Percentiles rank a stretch among this genome's conserved stretches.
Evolutionary conservation across 2,329 filamentous ascomycete genomes (phyloP).

Genomic region (Samsoniella hepiali): DNA sequence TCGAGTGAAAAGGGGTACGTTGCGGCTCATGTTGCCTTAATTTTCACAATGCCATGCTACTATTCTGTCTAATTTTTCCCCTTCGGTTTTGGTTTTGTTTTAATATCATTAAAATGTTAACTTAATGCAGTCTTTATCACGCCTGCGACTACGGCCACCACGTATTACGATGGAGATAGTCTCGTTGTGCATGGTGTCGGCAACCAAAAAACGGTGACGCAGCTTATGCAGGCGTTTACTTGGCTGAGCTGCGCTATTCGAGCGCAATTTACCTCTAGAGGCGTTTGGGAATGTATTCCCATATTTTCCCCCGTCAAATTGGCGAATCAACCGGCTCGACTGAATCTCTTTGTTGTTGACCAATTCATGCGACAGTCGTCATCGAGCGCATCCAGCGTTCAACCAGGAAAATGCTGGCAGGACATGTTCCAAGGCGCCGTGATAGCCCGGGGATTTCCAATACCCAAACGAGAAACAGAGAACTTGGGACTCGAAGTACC

Average conservation of each 20-base stretch:
- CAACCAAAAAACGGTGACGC: no score
- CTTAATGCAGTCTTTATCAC: no score
- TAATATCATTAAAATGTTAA: no score
- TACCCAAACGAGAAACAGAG: background rate
- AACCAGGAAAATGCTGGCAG: background rate
- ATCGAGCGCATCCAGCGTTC: background rate
- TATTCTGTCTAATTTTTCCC: no score
- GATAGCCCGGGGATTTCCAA: background rate
- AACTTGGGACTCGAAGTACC: background rate
- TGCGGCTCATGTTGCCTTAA: background rate
- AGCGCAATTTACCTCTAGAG: background rate
- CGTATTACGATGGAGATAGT: no score
- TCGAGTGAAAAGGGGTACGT: no score
- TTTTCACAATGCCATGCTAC: background rate
- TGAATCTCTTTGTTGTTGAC: background rate
- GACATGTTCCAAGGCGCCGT: slow-evolving; percentile 2
- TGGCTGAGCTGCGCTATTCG: background rate
- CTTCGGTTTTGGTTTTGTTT: no score
- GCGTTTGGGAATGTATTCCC: background rate
- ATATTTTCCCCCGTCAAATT: background rate
- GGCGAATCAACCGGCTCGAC: no score
- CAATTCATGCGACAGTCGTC: background rate
- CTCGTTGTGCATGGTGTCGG: no score
- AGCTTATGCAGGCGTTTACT: background rate
- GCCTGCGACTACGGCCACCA: no score